Base-by-base conservation (phyloP, 106 monocot genomes). In the Dioscorea dumetorum region DNA sequence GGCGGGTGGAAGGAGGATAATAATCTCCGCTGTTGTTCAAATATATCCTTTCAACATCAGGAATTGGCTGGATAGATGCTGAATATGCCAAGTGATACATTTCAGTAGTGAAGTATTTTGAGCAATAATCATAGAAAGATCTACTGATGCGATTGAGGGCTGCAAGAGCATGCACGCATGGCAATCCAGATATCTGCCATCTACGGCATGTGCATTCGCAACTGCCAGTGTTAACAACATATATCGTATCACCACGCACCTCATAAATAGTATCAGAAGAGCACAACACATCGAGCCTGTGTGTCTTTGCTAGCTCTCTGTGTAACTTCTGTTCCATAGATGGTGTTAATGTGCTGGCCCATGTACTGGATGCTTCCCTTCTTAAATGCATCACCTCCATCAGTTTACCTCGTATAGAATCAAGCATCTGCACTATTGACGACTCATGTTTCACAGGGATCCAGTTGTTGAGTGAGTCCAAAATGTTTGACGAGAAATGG, bases 201-300 rank as follows among this genome's bases (percentile, higher is more conserved):
- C 94, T 76, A 16, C 83, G 28, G 59, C 94, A 95, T 0, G 90
- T 88, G 87, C 94, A 95, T 33, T 88, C 83, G 83, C 87, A 88
- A 1, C 22, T 81, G 13, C 62, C 85, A 32, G 83, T 69, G 50
- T 95, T 76, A 28, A 95, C 80, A 5, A 91, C 94, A 74, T 66
- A 85, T 16, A 95, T 91, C 2, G 72, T 72, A 58, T 79, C 85
- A 12, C 90, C 94, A 22, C 90, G 80, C 15, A 95, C 94, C 81
- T 95, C 94, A 62, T 91, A 95, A 32, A 95, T 83, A 13, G 85
- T 91, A 51, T 95, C 94, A 15, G 94, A 90, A 48, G 91, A 91
- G 63, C 94, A 91, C 23, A 95, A 49, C n/a, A 95, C 94, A 58
- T 76, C 79, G 13, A 94, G 74, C 50, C 87, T 89, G 8, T 70